These are phyloP conservation scores for Cercophora scortea DNA, from an alignment of 495 filamentous ascomycete species.

Conservation along the genomic window DNA sequence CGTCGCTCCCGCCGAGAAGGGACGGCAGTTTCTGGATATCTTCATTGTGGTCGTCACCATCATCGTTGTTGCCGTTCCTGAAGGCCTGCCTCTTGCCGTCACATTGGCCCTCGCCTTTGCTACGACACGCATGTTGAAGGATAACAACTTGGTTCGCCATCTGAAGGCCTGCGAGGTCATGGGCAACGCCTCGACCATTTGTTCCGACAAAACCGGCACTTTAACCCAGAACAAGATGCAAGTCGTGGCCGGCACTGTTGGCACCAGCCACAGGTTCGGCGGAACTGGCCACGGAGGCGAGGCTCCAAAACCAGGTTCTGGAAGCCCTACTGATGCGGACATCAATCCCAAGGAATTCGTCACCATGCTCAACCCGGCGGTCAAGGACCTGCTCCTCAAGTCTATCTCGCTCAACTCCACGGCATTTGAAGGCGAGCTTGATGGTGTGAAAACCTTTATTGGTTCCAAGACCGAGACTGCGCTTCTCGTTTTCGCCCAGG, in stretches of 20 bases:
- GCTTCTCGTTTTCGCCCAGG: slow-evolving; percentile 64
- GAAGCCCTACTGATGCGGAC: slow-evolving; percentile 13
- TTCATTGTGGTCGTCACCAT: slow-evolving; percentile 95
- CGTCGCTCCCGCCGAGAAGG: slow-evolving; percentile 60
- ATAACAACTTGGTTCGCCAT: slow-evolving; percentile 88
- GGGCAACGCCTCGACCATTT: slow-evolving; percentile 94
- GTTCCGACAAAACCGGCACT: slow-evolving; percentile 95
- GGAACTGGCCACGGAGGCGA: slow-evolving; percentile 2
- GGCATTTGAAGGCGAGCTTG: slow-evolving; percentile 75
- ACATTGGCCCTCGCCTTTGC: slow-evolving; percentile 91
- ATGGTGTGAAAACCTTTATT: slow-evolving; percentile 64
- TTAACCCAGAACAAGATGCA: slow-evolving; percentile 93
- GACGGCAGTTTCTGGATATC: slow-evolving; percentile 80
- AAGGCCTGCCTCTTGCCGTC: slow-evolving; percentile 87
- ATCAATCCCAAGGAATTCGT: slow-evolving; percentile 21
- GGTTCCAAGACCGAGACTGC: slow-evolving; percentile 91
- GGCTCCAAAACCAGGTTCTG: slow-evolving; percentile 1
- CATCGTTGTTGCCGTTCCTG: slow-evolving; percentile 90
- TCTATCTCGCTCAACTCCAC: slow-evolving; percentile 84
- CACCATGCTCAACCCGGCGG: slow-evolving; percentile 43
- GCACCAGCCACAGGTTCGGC: slow-evolving; percentile 59
- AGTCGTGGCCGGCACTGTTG: slow-evolving; percentile 71
- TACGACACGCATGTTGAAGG: slow-evolving; percentile 89
- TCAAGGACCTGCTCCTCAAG: slow-evolving; percentile 59
- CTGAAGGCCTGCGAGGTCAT: slow-evolving; percentile 96